Percentiles rank a stretch among this genome's conserved stretches.
Conservation (phyloP, 805 yeast species). For the Candida tallmaniae region DNA sequence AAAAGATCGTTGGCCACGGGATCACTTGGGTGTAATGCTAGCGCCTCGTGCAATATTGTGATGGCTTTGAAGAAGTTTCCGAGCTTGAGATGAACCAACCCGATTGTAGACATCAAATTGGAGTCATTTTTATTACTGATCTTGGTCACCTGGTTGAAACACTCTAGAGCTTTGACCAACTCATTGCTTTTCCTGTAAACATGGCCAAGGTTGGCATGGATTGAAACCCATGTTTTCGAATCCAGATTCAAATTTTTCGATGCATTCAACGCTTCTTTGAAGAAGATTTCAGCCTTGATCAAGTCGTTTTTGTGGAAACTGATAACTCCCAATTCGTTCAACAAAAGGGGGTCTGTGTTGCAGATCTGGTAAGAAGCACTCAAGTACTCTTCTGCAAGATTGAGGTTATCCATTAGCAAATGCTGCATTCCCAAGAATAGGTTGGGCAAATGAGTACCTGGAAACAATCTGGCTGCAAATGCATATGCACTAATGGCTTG, state of each 20-base stretch:
- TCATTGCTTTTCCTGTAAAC: constrained; percentile 68
- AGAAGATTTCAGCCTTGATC: constrained; percentile 61
- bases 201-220: constrained; percentile 84
- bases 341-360: constrained; percentile 76
- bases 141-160: constrained; percentile 72
- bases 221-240: constrained; percentile 78
- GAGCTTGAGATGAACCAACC: constrained; percentile 70
- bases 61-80: constrained; percentile 66
- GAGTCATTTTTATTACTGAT: constrained; percentile 63
- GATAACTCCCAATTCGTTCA: constrained; percentile 94
- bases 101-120: constrained; percentile 78
- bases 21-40: constrained; percentile 74
- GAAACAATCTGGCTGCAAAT: constrained; percentile 87
- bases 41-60: constrained; percentile 71
- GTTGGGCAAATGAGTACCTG: constrained; percentile 86
- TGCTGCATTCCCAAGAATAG: constrained; percentile 95
- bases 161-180: constrained; percentile 62
- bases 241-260: constrained; percentile 70
- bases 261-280: constrained; percentile 66
- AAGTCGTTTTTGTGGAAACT: constrained; percentile 71
- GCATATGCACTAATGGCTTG: constrained; percentile 97
- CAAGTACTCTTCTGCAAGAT: constrained; percentile 83
- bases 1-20: constrained; percentile 80
- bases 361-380: constrained; percentile 71
- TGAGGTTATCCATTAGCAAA: constrained; percentile 76